A percentile compares a stretch with the other conserved stretches of the same genome.
phyloP scores from a whole-genome alignment of 768 basidiomycete species.

The Boletus patriciae region DNA sequence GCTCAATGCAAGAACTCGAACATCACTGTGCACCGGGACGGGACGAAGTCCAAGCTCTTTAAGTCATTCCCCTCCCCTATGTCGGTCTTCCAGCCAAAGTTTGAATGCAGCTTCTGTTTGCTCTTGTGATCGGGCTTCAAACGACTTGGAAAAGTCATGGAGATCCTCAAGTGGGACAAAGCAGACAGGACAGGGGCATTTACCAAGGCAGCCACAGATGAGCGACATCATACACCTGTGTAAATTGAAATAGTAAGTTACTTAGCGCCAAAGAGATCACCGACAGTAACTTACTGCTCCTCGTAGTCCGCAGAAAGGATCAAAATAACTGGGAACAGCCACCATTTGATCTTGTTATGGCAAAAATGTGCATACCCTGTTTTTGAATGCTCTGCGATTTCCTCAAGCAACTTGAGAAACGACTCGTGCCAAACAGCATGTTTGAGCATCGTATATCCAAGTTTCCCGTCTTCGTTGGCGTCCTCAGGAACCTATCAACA shows the following conservation, averaged over 20 bases:
- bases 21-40: too few relatives aligned
- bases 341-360: conserved; percentile 22
- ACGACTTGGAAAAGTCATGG: conserved; percentile 17
- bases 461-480: conserved; percentile 30
- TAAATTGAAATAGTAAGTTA: too few relatives aligned
- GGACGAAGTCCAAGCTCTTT: conserved; percentile 17
- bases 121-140: conserved; percentile 15
- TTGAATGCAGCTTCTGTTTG: conserved; percentile 11
- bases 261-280: too few relatives aligned
- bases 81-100: background rate
- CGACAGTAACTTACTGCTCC: conserved; percentile 37
- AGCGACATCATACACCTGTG: conserved; percentile 40
- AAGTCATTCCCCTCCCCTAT: conserved; percentile 21
- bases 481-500: conserved; percentile 36
- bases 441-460: conserved; percentile 34
- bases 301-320: conserved; percentile 45
- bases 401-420: conserved; percentile 34
- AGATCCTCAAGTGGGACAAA: conserved; percentile 31
- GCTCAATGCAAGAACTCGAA: too few relatives aligned
- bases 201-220: conserved; percentile 29
- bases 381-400: conserved; percentile 17
- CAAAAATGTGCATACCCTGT: conserved; percentile 26
- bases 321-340: conserved; percentile 38
- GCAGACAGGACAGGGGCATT: conserved; percentile 41
- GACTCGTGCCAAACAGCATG: conserved; percentile 39